Evolutionary conservation across 2,329 filamentous ascomycete genomes (phyloP).

Genomic region (Metarhizium brunneum): DNA sequence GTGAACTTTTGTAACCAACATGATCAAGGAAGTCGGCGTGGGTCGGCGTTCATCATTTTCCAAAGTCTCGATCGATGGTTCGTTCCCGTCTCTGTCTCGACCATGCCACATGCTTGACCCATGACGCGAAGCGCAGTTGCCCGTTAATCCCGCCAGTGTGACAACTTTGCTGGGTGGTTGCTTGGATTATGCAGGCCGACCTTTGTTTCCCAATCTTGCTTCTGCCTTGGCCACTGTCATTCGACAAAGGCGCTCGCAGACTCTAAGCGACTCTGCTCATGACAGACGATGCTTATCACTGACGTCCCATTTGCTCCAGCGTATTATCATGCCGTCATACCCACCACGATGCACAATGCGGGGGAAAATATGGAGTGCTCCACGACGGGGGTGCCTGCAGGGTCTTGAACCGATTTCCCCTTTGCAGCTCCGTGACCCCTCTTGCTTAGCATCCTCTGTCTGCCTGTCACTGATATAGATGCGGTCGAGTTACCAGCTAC

Average conservation of each 20-base stretch:
- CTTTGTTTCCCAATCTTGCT: neutral
- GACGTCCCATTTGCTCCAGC: neutral
- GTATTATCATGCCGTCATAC: constrained; percentile 1
- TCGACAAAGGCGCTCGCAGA: neutral
- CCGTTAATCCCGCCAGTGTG: too few species aligned
- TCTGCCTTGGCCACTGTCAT: neutral
- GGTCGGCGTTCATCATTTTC: too few species aligned
- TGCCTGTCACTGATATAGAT: too few species aligned
- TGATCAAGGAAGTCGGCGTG: too few species aligned
- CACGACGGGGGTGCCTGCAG: neutral
- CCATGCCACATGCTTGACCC: neutral
- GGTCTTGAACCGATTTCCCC: neutral
- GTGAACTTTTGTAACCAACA: too few species aligned
- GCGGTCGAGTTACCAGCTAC: too few species aligned
- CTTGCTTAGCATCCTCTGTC: too few species aligned
- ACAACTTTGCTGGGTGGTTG: too few species aligned
- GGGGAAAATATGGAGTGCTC: neutral
- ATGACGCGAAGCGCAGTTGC: neutral
- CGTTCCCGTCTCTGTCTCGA: too few species aligned
- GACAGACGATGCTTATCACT: constrained; percentile 1
- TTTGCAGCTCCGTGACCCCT: too few species aligned
- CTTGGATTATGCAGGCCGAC: neutral
- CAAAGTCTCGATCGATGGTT: too few species aligned
- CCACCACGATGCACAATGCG: neutral
- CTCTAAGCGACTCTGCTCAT: neutral